Evolutionary conservation across 371 early-diverging fungal species (phyloP), one percentile per base, ranked within the genome.

Genomic region (Smittium culicis): DNA sequence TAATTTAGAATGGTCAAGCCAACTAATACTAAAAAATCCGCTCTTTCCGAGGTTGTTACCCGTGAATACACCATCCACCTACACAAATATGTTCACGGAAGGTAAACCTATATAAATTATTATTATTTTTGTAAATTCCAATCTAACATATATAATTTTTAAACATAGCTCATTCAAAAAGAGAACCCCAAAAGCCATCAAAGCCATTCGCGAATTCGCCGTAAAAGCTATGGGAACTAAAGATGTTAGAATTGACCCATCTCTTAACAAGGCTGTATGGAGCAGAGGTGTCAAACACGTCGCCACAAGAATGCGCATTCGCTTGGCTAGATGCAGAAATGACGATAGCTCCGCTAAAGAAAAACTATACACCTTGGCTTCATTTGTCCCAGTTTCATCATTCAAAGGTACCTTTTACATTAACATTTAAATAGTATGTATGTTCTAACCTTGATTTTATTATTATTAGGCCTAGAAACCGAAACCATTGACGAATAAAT

Each of bases 41-140:
- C 79, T 54, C 70, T 79, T 65, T 67, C 74, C 35, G 79, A 79
- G 73, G 79, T 78, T 71, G 88, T 93, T 73, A 88, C 94, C 71
- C 88, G 92, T 77, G 93, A 93, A 76, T 91, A 88, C 87, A 94
- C 93, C 79, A 88, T 93, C 79, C 91, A 93, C 85, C 76, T 95
- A 74, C 93, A 93, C 89, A 92, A 91, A 85, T 84, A 81, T 71
- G 86, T 92, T 54, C 70, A 66, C 67, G 67, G 67, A 64, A 35
- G 35, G 35, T 64, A 34, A 62, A 2, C 25, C 8, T 59, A 16
- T 59, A 11, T 59, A 59, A 16, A 16, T 59, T 28, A 16, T 59
- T 31, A 31, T 25, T 16, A 31, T 14, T 31, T 59, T 8, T 59
- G 60, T 5, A 28, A 28, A 31, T 27, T 28, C 11, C 8, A 8